Evolutionary conservation across 331 rosid genomes (phyloP).

Genomic region (Pyrus hybrid): DNA sequence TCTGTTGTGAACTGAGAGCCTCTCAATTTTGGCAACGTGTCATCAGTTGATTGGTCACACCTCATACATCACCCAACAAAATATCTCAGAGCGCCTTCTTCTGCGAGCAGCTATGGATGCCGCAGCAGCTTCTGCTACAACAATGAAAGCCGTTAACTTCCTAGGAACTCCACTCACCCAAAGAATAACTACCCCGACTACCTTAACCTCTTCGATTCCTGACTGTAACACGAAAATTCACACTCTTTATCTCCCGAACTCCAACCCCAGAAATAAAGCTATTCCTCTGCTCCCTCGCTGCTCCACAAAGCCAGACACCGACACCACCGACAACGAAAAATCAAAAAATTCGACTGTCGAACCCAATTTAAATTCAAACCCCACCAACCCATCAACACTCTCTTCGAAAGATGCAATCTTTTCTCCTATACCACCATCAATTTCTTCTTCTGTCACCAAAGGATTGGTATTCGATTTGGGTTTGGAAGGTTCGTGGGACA

Average conservation of each 20-base stretch:
- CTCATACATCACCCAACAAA: background rate
- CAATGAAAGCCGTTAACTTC: slow-evolving; percentile 19
- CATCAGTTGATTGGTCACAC: background rate
- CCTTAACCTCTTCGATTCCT: slow-evolving; percentile 24
- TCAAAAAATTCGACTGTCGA: slow-evolving; percentile 23
- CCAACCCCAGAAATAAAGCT: slow-evolving; percentile 12
- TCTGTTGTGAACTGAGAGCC: background rate
- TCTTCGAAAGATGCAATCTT: slow-evolving; percentile 9
- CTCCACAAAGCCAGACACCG: slow-evolving; percentile 54
- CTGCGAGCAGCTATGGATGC: slow-evolving; percentile 33
- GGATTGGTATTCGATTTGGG: slow-evolving; percentile 78
- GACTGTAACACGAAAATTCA: slow-evolving; percentile 19
- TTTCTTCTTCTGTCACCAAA: slow-evolving; percentile 21
- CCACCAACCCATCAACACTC: slow-evolving; percentile 16
- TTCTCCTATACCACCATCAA: slow-evolving; percentile 8
- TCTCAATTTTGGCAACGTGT: background rate
- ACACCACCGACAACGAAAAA: slow-evolving; percentile 30
- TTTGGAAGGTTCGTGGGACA: slow-evolving; percentile 43
- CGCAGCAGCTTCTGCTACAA: slow-evolving; percentile 18
- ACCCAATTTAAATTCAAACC: slow-evolving; percentile 15
- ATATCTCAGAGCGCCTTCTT: background rate
- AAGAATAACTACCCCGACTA: slow-evolving; percentile 17
- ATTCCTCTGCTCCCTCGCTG: slow-evolving; percentile 36
- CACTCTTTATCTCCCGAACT: slow-evolving; percentile 1
- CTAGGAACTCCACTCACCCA: slow-evolving; percentile 23